phyloP scores from a whole-genome alignment of 805 yeast species.

The Ogataea methylovora region DNA sequence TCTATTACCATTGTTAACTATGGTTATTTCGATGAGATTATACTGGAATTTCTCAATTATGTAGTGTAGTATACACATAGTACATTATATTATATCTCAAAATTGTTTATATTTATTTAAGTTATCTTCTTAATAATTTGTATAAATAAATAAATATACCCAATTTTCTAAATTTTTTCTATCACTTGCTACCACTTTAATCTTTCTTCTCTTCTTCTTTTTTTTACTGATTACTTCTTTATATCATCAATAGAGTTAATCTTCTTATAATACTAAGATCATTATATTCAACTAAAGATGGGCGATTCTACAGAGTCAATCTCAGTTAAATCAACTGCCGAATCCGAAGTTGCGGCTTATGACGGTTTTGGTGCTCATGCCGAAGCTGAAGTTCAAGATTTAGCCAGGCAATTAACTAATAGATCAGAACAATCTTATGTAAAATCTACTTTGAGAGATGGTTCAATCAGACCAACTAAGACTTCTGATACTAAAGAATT shows the following conservation, averaged over 20 bases:
- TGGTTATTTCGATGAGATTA: too few relatives aligned
- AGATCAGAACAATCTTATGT: constrained; percentile 1
- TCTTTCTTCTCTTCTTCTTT: background rate
- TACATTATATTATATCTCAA: too few relatives aligned
- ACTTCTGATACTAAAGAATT: constrained; percentile 7
- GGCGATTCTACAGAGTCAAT: constrained; percentile 14
- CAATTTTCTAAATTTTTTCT: too few relatives aligned
- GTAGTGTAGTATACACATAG: too few relatives aligned
- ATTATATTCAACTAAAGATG: too few relatives aligned
- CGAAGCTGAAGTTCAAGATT: constrained; percentile 26
- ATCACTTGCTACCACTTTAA: background rate
- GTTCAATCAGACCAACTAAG: background rate
- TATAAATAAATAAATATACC: too few relatives aligned
- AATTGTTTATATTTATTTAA: too few relatives aligned
- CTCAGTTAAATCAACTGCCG: constrained; percentile 16
- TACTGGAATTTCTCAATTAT: too few relatives aligned
- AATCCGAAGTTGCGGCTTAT: constrained; percentile 14
- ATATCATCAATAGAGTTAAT: too few relatives aligned
- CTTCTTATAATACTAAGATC: background rate
- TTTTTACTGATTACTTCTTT: background rate
- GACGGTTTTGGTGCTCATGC: constrained; percentile 30
- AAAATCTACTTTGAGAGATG: background rate
- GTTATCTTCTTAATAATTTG: too few relatives aligned
- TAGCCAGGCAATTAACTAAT: constrained; percentile 33
- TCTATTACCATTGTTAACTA: too few relatives aligned